Conservation (phyloP, 2,329 filamentous ascomycete species). For the Akanthomyces uredinophilus region DNA sequence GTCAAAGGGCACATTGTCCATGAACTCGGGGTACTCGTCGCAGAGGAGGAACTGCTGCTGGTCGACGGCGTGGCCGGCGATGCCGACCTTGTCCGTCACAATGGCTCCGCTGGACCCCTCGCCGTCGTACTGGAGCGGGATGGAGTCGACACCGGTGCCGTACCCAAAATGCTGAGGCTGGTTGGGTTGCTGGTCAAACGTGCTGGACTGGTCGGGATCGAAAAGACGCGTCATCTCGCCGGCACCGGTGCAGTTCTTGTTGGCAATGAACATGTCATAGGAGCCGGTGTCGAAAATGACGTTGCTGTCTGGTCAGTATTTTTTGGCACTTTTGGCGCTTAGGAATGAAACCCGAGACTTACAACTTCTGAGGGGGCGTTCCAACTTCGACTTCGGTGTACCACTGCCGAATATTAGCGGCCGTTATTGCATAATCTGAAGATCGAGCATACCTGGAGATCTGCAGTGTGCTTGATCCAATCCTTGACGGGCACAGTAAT, state of each 20-base stretch:
- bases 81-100: slow-evolving; percentile 26
- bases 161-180: slow-evolving; percentile 19
- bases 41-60: slow-evolving; percentile 28
- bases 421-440: not conserved
- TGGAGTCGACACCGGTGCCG: slow-evolving; percentile 25
- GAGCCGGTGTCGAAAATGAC: slow-evolving; percentile 30
- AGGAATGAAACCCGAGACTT: slow-evolving; percentile 15
- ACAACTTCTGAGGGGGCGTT: slow-evolving; percentile 25
- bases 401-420: slow-evolving; percentile 7
- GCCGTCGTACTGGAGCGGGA: slow-evolving; percentile 18
- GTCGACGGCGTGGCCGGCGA: slow-evolving; percentile 20
- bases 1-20: slow-evolving; percentile 25
- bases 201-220: slow-evolving; percentile 24
- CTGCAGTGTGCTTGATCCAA: slow-evolving; percentile 11
- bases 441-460: slow-evolving; percentile 7
- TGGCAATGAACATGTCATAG: slow-evolving; percentile 24
- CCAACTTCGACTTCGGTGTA: slow-evolving; percentile 16
- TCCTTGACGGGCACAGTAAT: slow-evolving; percentile 10
- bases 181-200: slow-evolving; percentile 24
- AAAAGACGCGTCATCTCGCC: slow-evolving; percentile 22
- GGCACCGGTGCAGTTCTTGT: slow-evolving; percentile 26
- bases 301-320: slow-evolving; percentile 18
- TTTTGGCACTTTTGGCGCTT: not conserved
- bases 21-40: slow-evolving; percentile 24
- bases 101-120: slow-evolving; percentile 20